Evolutionary conservation across 2,329 filamentous ascomycete genomes (phyloP), one percentile per base, ranked within the genome.

Genomic region (Endothia cerciana): DNA sequence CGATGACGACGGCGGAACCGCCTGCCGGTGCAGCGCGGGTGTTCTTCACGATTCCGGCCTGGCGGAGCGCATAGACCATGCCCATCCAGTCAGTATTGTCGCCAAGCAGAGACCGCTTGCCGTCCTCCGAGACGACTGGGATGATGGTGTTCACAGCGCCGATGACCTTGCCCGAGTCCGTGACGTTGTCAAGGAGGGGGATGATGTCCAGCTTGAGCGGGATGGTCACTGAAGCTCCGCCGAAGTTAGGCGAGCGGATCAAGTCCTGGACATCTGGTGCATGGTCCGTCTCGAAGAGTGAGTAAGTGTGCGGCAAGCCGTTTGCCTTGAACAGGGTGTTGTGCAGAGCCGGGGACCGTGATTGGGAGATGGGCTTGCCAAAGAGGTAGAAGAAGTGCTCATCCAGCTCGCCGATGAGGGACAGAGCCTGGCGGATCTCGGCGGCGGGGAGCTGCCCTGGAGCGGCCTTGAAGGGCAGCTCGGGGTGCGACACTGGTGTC

Each of bases 11-110:
- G 33, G 87, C 94, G 2, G 66, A 62, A 11, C 60, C 55, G 7
- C 56, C 63, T 64, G 89, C 85, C 51, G 82, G 78, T 66, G 75
- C 36, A 70, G 72, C 68, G 25, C 63, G 74, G 75, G 72, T 71
- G 73, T 71, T 72, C 74, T 76, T 69, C 77, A 68, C 79, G 47
- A 91, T 81, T 8, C 92, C 92, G 1, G 87, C 89, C 51, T 87
- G 86, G 65, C 85, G 87, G 25, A 99, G 85, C 3, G 92, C 89
- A 71, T 91, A 87, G 2, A 91, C 88, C 88, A 99, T 99, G 69
- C 95, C 95, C 73, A 88, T 86, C 91, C 93, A 99, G 80, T 99
- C 95, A 15, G 95, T 99, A 78, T 99, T 99, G 75, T 94, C 91
- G 53, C 95, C 95, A 19, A 91, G 77, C 3, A 98, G 86, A 28